phyloP scores from a whole-genome alignment of 108 stramenopile species.

The Fragilariopsis cylindrus region DNA sequence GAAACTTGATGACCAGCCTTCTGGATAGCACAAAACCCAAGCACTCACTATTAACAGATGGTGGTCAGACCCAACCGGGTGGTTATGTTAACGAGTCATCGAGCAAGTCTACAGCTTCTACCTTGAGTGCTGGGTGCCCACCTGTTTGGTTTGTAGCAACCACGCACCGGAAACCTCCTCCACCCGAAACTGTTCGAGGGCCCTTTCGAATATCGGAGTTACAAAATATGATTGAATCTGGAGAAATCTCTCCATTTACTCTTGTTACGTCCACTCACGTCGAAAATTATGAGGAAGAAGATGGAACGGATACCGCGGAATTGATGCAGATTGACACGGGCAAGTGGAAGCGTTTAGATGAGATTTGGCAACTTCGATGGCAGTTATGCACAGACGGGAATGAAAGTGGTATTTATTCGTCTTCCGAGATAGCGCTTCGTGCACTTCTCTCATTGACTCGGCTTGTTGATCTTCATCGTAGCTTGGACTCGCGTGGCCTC shows the following conservation, averaged over 20 bases:
- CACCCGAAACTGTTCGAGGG: constrained; percentile 52
- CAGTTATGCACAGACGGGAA: constrained; percentile 60
- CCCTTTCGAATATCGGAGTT: constrained; percentile 74
- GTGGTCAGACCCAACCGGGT: constrained; percentile 13
- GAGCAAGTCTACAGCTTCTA: constrained; percentile 3
- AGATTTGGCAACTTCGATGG: constrained; percentile 77
- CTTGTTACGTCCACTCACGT: constrained; percentile 54
- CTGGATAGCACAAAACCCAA: constrained; percentile 26
- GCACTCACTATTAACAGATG: constrained; percentile 33
- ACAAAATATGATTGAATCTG: constrained; percentile 45
- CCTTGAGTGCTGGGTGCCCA: constrained; percentile 43
- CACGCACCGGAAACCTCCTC: constrained; percentile 57
- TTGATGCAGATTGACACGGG: constrained; percentile 75
- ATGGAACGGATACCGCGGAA: constrained; percentile 20
- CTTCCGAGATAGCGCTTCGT: constrained; percentile 49
- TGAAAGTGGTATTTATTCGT: constrained; percentile 40
- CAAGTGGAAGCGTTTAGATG: constrained; percentile 63
- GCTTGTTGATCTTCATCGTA: constrained; percentile 66
- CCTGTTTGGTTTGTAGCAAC: constrained; percentile 72
- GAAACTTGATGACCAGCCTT: constrained; percentile 53
- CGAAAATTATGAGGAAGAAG: constrained; percentile 50
- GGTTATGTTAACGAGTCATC: constrained; percentile 18
- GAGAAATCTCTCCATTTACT: constrained; percentile 47
- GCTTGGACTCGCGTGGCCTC: constrained; percentile 60
- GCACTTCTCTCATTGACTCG: constrained; percentile 52